A percentile compares a stretch with the other conserved stretches of the same genome.
Evolutionary conservation across 148 eudicot species (phyloP).

Genomic region (Chenopodium album): DNA sequence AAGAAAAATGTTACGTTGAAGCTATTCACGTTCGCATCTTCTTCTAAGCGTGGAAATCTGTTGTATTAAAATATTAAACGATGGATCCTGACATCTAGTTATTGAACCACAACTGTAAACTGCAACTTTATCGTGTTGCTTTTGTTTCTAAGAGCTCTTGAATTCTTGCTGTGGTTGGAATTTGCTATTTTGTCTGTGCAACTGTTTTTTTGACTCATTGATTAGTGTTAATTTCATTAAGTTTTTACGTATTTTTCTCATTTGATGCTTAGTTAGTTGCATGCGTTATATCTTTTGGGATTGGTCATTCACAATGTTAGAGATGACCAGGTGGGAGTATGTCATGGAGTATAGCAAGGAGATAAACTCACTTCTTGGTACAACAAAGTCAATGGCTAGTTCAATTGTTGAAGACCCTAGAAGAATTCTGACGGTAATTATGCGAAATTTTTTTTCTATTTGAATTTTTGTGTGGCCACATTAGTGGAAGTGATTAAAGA

Average conservation of each 20-base stretch:
- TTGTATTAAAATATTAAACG: background rate
- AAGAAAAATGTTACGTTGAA: background rate
- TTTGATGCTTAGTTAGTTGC: background rate
- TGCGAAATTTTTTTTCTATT: background rate
- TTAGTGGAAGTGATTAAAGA: background rate
- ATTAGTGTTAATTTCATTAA: background rate
- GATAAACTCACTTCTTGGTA: slow-evolving; percentile 75
- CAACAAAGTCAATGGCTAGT: slow-evolving; percentile 40
- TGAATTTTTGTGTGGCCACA: background rate
- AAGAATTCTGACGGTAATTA: slow-evolving; percentile 55
- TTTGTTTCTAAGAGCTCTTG: slow-evolving; percentile 5
- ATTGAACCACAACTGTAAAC: background rate
- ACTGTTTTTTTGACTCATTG: background rate
- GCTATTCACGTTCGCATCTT: background rate
- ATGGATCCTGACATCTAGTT: background rate
- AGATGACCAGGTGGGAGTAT: slow-evolving; percentile 63
- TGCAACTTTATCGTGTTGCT: background rate
- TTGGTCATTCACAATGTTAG: slow-evolving; percentile 19
- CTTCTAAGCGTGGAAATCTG: background rate
- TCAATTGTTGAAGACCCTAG: slow-evolving; percentile 66
- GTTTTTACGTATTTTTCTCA: background rate
- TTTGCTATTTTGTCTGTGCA: background rate
- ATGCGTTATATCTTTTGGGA: background rate
- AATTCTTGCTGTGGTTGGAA: background rate
- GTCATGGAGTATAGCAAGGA: slow-evolving; percentile 83